Base-by-base conservation (phyloP, 108 stramenopile species). In the Discostella stelligeroides region DNA sequence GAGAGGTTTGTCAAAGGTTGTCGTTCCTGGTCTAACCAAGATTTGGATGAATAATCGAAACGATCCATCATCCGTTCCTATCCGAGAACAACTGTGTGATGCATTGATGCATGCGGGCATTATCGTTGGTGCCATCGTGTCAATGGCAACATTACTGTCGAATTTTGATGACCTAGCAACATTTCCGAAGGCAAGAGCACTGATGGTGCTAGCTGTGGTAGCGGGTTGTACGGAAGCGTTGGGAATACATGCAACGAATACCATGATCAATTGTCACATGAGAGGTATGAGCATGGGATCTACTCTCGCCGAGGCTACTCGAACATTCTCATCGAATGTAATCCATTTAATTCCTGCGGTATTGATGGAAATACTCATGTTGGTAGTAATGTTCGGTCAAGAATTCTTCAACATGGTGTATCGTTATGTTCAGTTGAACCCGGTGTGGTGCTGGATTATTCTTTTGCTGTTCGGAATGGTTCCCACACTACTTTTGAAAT, bases 301-400 rank as follows among this genome's bases (percentile, higher is more conserved):
- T 17, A 56, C 58, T 0, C 0, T 51, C 29, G 29, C 18, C 10
- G 30, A 37, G 20, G 13, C 49, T 4, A 37, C 10, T 41, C n/a
- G 14, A 23, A 18, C 46, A 43, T 55, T 66, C 27, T 39, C 45
- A 25, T 54, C 59, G 25, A 38, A 42, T 13, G 20, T 55, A 11
- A 21, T 75, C 21, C 66, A 67, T 28, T 50, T 46, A 15, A 29
- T 67, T 4, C 74, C 74, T n/a, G n/a, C n/a, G 10, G 40, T 62
- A 17, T 30, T 75, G 66, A 67, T 75, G 27, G 74, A 75, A 58
- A 61, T 25, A 8, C 74, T 75, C 2, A 75, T 62, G 23, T 0
- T 75, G 23, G 9, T 67, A 37, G 42, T 43, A 50, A 23, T 68
- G 0, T 66, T 66, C 38, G 66, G 66, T 27, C 74, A 58, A 34